Conservation (phyloP, 1,139 yeast species). For the Insectozyma bohioensis region DNA sequence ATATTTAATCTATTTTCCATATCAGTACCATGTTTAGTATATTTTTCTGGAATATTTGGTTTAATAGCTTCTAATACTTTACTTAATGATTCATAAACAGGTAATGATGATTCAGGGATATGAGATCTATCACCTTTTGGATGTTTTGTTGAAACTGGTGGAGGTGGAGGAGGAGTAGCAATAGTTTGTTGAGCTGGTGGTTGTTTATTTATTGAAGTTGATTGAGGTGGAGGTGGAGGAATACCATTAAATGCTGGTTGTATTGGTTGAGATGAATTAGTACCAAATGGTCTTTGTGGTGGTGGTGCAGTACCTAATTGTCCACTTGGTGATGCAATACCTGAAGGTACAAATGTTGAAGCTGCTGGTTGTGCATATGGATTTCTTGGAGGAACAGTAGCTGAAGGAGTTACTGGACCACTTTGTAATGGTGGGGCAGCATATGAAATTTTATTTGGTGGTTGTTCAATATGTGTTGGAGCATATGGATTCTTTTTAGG, state of each 20-base stretch:
- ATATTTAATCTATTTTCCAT: constrained; percentile 79
- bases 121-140: constrained; percentile 75
- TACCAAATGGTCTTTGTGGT: constrained; percentile 15
- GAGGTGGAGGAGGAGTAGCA: constrained; percentile 17
- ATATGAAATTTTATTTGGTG: constrained; percentile 18
- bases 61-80: constrained; percentile 59
- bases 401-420: constrained; percentile 15
- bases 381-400: constrained; percentile 31
- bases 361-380: constrained; percentile 44
- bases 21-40: constrained; percentile 71
- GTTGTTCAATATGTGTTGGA: constrained; percentile 19
- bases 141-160: constrained; percentile 32
- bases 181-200: constrained; percentile 20
- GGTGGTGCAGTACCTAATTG: constrained; percentile 16
- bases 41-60: constrained; percentile 77
- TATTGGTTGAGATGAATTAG: constrained; percentile 8
- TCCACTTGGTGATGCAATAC: constrained; percentile 23
- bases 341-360: constrained; percentile 10
- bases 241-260: constrained; percentile 15
- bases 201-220: constrained; percentile 13
- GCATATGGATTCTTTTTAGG: constrained; percentile 42
- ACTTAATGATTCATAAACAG: constrained; percentile 59
- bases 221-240: constrained; percentile 18
- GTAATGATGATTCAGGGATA: constrained; percentile 56
- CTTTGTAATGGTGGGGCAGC: constrained; percentile 20